phyloP scores from a whole-genome alignment of 1,139 yeast genomes.

The Meyerozyma athensensis region DNA sequence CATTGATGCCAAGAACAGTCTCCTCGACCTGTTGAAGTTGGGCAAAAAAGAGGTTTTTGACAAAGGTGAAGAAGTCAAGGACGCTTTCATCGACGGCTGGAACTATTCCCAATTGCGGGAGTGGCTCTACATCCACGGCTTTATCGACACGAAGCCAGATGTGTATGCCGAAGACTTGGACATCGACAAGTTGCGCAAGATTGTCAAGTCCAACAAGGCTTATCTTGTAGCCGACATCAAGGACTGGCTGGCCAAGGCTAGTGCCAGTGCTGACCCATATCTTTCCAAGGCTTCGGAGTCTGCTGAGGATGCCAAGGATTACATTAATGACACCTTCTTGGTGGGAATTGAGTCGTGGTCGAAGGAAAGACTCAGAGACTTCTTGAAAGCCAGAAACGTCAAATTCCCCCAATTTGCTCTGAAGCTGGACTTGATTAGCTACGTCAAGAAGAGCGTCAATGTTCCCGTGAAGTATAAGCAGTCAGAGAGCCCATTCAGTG shows the following conservation, averaged over 20 bases:
- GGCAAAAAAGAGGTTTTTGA: slow-evolving; percentile 32
- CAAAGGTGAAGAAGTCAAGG: slow-evolving; percentile 35
- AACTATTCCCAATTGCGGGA: slow-evolving; percentile 27
- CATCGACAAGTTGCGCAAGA: slow-evolving; percentile 15
- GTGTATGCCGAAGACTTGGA: slow-evolving; percentile 16
- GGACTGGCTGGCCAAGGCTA: slow-evolving; percentile 28
- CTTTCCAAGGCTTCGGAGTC: slow-evolving; percentile 22
- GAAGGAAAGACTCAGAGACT: slow-evolving; percentile 44
- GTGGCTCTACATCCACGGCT: slow-evolving; percentile 26
- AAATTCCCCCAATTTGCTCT: slow-evolving; percentile 42
- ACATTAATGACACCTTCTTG: slow-evolving; percentile 42
- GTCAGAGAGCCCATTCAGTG: slow-evolving; percentile 13
- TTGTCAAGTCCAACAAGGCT: slow-evolving; percentile 16
- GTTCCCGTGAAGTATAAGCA: slow-evolving; percentile 29
- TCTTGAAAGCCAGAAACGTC: slow-evolving; percentile 49
- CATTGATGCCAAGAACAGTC: slow-evolving; percentile 31
- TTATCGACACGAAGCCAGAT: slow-evolving; percentile 23
- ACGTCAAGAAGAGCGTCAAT: slow-evolving; percentile 43
- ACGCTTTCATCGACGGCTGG: slow-evolving; percentile 42
- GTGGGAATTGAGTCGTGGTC: slow-evolving; percentile 46
- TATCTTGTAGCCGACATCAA: slow-evolving; percentile 42
- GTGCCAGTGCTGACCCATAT: slow-evolving; percentile 20
- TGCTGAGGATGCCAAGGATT: slow-evolving; percentile 21
- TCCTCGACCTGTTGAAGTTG: slow-evolving; percentile 36
- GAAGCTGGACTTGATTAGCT: slow-evolving; percentile 40